Conservation (phyloP, 2,329 filamentous ascomycete genomes). For the Lachnellula hyalina region DNA sequence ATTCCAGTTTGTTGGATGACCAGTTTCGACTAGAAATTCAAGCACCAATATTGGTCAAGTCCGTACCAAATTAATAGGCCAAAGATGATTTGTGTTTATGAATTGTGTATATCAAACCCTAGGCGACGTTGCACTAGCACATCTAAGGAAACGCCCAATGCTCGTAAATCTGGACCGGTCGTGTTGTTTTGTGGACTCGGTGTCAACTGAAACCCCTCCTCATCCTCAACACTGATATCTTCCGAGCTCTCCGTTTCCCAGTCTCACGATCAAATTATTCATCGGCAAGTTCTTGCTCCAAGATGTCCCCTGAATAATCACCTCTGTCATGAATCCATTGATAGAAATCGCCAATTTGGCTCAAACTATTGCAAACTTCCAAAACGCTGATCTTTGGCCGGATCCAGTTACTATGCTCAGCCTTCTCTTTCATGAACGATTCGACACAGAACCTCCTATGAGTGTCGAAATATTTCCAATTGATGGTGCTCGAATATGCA, state of each 20-base stretch:
- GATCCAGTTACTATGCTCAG: constrained; percentile 1
- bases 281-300: not conserved
- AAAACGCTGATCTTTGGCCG: constrained; percentile 10
- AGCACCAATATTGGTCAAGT: too few relatives aligned
- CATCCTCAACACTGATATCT: not conserved
- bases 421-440: constrained; percentile 1
- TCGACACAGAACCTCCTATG: not conserved
- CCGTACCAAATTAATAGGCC: too few relatives aligned
- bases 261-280: not conserved
- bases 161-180: too few relatives aligned
- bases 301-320: not conserved
- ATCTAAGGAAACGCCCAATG: too few relatives aligned
- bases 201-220: too few relatives aligned
- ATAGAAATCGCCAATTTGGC: not conserved
- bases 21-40: too few relatives aligned
- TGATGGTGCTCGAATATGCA: not conserved
- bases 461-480: not conserved
- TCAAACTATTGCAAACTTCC: constrained; percentile 4
- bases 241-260: not conserved
- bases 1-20: too few relatives aligned
- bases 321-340: constrained; percentile 1
- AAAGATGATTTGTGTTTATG: too few relatives aligned
- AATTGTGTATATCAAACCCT: too few relatives aligned
- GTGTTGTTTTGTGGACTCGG: too few relatives aligned
- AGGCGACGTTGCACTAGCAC: too few relatives aligned